These are phyloP conservation scores for Tuber umbilicatum DNA, from an alignment of 495 filamentous ascomycete species.

Conservation along the genomic window DNA sequence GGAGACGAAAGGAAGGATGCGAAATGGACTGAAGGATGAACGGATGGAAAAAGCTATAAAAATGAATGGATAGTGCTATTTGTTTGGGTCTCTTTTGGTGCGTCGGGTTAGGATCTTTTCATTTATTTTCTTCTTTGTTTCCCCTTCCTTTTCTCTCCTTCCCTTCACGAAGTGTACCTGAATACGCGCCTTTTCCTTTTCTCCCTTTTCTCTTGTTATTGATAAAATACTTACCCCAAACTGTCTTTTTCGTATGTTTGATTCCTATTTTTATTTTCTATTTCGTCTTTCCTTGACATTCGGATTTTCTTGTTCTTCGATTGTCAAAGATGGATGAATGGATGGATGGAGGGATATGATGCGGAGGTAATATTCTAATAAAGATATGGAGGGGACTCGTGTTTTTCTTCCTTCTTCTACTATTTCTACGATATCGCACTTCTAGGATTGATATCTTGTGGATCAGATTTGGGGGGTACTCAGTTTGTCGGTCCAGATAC, in stretches of 20 bases:
- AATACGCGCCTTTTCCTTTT: neutral
- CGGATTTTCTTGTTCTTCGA: neutral
- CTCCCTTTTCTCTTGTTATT: neutral
- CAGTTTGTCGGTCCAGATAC: neutral
- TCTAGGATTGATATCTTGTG: neutral
- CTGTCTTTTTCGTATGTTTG: neutral
- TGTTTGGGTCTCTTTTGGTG: constrained; percentile 9
- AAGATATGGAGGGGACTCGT: neutral
- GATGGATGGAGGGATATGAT: neutral
- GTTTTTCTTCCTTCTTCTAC: neutral
- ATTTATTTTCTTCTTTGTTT: neutral
- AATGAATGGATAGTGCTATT: neutral
- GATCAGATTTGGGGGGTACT: neutral
- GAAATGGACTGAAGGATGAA: neutral
- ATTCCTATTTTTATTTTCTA: neutral
- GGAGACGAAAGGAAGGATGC: neutral
- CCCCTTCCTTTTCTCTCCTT: neutral
- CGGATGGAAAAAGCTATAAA: neutral
- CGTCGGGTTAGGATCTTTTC: constrained; percentile 5
- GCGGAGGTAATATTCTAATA: constrained; percentile 5
- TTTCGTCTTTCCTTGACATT: neutral
- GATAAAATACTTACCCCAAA: neutral
- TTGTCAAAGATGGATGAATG: neutral
- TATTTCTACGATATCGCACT: neutral
- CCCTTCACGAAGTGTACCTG: neutral